A percentile compares a stretch with the other conserved stretches of the same genome.
Evolutionary conservation across 306 rosid species (phyloP).

Genomic region (Vigna radiata): DNA sequence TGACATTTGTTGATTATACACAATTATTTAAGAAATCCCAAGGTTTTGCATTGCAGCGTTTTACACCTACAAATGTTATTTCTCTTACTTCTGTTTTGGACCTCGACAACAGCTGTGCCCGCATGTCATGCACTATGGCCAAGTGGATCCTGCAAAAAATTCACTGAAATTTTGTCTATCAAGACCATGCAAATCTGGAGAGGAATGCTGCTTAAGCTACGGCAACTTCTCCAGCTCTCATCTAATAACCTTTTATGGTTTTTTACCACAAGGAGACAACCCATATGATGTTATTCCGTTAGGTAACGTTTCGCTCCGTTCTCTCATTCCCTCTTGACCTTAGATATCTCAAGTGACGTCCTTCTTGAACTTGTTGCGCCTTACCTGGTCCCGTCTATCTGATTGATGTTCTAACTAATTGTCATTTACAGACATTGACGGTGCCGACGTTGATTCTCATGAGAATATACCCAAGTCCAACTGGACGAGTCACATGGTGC

Average conservation of each 20-base stretch:
- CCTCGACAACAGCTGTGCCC: slow-evolving; percentile 69
- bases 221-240: slow-evolving; percentile 82
- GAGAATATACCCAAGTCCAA: slow-evolving; percentile 48
- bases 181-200: slow-evolving; percentile 84
- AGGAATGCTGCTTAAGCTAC: slow-evolving; percentile 83
- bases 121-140: slow-evolving; percentile 78
- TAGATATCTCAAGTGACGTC: background rate
- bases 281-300: slow-evolving; percentile 74
- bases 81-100: slow-evolving; percentile 39
- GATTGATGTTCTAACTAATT: slow-evolving; percentile 38
- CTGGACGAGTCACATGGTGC: slow-evolving; percentile 74
- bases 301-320: slow-evolving; percentile 56
- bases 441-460: slow-evolving; percentile 44
- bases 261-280: slow-evolving; percentile 87
- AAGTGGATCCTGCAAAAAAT: slow-evolving; percentile 68
- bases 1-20: background rate
- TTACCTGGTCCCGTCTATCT: slow-evolving; percentile 41
- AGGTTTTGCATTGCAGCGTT: background rate
- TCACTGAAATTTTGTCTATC: slow-evolving; percentile 85
- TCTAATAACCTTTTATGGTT: slow-evolving; percentile 79
- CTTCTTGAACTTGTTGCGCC: slow-evolving; percentile 40
- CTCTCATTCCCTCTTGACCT: slow-evolving; percentile 32
- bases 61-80: slow-evolving; percentile 29
- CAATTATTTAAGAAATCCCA: slow-evolving; percentile 6
- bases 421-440: slow-evolving; percentile 61